Evolutionary conservation across 2,329 filamentous ascomycete species (phyloP), one percentile per base, ranked within the genome.

Genomic region (Karstenula rhodostoma): DNA sequence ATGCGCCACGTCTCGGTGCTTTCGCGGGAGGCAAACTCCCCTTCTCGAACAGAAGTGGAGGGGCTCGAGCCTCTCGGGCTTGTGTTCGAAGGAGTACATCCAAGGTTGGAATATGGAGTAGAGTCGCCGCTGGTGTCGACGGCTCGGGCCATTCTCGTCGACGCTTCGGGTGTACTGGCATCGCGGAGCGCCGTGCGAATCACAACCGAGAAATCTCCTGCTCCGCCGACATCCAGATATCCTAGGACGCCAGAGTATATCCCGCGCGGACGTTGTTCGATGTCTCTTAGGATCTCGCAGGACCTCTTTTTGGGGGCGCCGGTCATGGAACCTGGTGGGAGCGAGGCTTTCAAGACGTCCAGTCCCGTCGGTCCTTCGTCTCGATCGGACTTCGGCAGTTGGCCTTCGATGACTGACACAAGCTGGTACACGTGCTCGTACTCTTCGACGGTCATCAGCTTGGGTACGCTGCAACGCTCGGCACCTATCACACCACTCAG

Each of bases 281-380:
- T 84, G 6, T 82, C 79, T 62, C 84, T 82, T 29, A 97, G 81
- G 51, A 97, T 85, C 81, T 95, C 89, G 75, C 93, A 96, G 65
- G 90, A 94, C 51, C 94, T 86, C 78, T 93, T 93, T 82, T 97
- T 97, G 0, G 93, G 94, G 0, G 93, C 94, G 7, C 94, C 94
- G 4, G 94, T 97, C 94, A 97, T 97, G 68, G 90, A 93, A 0
- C 93, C 94, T 0, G 94, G 93, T 0, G 94, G 93, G 1, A 97
- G 83, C 53, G 88, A 90, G 4, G 87, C 85, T 0, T 89, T 86
- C 0, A 97, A 83, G 15, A 93, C 88, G 61, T 93, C 90, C 19
- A 94, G 79, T 1, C 90, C 91, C 44, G 35, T 59, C 5, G 51
- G 33, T 6, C 37, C 46, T 19, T 48, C 27, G 4, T 32, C 43